Evolutionary conservation across 768 basidiomycete species (phyloP).

Genomic region (Mycena haematopus): DNA sequence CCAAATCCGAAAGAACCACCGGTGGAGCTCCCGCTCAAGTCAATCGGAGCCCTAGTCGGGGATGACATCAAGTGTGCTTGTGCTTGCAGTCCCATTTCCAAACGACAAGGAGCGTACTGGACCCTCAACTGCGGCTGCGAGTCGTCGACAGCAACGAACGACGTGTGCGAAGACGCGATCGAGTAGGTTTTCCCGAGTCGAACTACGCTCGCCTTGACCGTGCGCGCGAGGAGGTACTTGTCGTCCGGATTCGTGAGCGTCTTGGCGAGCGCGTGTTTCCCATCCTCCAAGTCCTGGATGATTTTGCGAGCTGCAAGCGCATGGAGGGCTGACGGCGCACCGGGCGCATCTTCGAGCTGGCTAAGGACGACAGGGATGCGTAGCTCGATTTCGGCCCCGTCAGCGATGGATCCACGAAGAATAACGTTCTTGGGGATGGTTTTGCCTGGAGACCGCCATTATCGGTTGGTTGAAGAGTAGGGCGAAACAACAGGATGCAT

Average conservation of each 20-base stretch:
- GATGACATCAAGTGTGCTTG: no score
- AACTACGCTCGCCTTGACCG: conserved; percentile 24
- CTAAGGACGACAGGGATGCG: conserved; percentile 24
- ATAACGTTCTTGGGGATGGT: conserved; percentile 22
- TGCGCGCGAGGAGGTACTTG: conserved; percentile 6
- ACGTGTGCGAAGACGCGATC: conserved; percentile 24
- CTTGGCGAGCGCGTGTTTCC: conserved; percentile 15
- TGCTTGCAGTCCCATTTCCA: not conserved
- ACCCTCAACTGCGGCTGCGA: not conserved
- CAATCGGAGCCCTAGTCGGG: no score
- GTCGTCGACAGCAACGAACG: conserved; percentile 28
- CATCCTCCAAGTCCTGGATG: conserved; percentile 29
- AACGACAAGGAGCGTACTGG: no score
- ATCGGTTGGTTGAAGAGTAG: no score
- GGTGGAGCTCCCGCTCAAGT: no score
- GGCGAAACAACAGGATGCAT: not conserved
- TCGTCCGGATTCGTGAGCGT: conserved; percentile 15
- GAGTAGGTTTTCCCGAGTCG: conserved; percentile 27
- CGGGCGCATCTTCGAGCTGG: conserved; percentile 15
- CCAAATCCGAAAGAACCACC: no score
- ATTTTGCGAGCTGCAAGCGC: conserved; percentile 26
- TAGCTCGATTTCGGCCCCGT: conserved; percentile 29
- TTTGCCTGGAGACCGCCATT: conserved; percentile 8
- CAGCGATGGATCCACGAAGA: conserved; percentile 19
- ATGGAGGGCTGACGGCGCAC: conserved; percentile 24